These are phyloP conservation scores for Babesia gibsoni DNA, from an alignment of 169 alveolate genomes.

Conservation along the genomic window DNA sequence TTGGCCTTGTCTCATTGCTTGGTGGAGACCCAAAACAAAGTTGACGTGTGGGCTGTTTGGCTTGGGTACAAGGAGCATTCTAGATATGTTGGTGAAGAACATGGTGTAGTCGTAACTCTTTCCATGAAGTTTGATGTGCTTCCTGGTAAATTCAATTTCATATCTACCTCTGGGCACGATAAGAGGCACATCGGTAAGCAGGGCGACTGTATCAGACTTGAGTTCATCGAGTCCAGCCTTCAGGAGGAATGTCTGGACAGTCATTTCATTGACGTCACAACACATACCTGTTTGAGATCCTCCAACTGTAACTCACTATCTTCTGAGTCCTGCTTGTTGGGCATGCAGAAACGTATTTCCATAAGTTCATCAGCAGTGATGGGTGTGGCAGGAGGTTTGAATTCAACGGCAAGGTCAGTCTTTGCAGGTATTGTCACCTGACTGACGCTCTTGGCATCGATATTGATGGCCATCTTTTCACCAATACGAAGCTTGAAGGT, in stretches of 20 bases:
- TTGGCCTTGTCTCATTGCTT: conserved; percentile 95
- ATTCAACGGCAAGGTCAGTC: conserved; percentile 84
- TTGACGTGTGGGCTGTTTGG: conserved; percentile 91
- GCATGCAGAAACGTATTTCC: conserved; percentile 73
- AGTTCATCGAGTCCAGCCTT: conserved; percentile 89
- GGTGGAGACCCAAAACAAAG: conserved; percentile 87
- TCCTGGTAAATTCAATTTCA: conserved; percentile 87
- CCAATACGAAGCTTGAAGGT: conserved; percentile 70
- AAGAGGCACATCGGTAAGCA: conserved; percentile 89
- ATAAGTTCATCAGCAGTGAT: conserved; percentile 63
- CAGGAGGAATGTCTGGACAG: conserved; percentile 74
- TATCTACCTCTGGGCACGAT: conserved; percentile 96
- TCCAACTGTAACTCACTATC: conserved; percentile 67
- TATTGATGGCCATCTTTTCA: conserved; percentile 74
- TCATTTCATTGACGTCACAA: conserved; percentile 38
- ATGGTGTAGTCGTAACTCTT: conserved; percentile 93
- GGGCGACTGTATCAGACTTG: conserved; percentile 88
- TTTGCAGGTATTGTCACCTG: conserved; percentile 84
- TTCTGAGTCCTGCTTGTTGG: conserved; percentile 68
- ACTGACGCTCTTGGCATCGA: conserved; percentile 75
- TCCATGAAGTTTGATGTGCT: conserved; percentile 92
- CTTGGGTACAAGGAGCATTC: conserved; percentile 92
- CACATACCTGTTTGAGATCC: conserved; percentile 67
- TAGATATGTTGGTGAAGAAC: conserved; percentile 84
- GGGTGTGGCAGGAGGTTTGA: conserved; percentile 53